Evolutionary conservation across 139 green algal species (phyloP).

Genomic region (Chlamydomonas incerta): DNA sequence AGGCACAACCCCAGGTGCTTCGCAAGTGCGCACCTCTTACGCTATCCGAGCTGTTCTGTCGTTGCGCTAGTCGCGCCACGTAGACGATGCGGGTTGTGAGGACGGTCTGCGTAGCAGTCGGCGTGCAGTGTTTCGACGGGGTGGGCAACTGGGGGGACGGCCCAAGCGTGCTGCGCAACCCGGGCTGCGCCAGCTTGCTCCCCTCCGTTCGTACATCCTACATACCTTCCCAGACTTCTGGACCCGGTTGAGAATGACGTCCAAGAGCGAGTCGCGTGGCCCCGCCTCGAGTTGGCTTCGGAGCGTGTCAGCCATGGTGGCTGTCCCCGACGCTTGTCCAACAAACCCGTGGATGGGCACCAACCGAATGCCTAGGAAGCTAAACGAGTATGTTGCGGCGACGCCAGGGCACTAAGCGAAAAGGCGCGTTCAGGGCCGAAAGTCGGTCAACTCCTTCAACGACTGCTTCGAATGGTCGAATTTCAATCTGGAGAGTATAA

Average conservation of each 20-base stretch:
- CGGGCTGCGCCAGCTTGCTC: background rate
- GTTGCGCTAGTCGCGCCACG: constrained; percentile 43
- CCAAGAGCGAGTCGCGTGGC: constrained; percentile 45
- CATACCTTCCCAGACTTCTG: constrained; percentile 54
- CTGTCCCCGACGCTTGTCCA: too few relatives aligned
- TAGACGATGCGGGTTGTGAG: constrained; percentile 52
- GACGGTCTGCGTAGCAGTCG: constrained; percentile 9
- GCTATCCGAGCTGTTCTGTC: constrained; percentile 4
- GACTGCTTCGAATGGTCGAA: too few relatives aligned
- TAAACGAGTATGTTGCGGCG: too few relatives aligned
- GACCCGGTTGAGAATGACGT: constrained; percentile 49
- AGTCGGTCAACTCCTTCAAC: too few relatives aligned
- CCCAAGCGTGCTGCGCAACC: background rate
- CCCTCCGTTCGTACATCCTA: too few relatives aligned
- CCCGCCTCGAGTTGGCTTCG: constrained; percentile 21
- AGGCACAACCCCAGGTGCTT: too few relatives aligned
- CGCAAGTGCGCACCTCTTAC: too few relatives aligned
- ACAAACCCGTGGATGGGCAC: too few relatives aligned
- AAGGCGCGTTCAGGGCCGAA: too few relatives aligned
- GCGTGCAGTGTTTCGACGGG: background rate
- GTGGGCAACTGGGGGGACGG: background rate
- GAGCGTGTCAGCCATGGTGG: constrained; percentile 14
- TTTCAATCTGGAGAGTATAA: too few relatives aligned
- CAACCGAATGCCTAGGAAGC: too few relatives aligned
- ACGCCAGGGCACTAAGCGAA: too few relatives aligned